These are phyloP conservation scores for Cladophialophora yegresii DNA, from an alignment of 2,329 filamentous ascomycete species.

Conservation along the genomic window DNA sequence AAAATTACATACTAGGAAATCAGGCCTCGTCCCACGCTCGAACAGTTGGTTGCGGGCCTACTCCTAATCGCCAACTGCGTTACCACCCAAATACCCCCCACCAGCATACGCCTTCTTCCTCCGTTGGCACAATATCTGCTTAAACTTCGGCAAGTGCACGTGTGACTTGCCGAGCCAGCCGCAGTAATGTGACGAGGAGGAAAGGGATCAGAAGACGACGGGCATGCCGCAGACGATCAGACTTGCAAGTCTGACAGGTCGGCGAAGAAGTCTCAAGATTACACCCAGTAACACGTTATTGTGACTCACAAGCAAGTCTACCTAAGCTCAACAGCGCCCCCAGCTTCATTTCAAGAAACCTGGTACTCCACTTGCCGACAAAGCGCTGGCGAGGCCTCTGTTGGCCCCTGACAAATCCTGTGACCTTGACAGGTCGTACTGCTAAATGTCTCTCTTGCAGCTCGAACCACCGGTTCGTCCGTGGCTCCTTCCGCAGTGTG, in stretches of 20 bases:
- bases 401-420: conserved; percentile 32
- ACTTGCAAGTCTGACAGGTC: not conserved
- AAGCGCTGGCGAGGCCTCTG: conserved; percentile 7
- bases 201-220: not conserved
- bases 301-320: not conserved
- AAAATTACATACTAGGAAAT: not conserved
- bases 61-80: not conserved
- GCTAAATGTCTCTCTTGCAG: conserved; percentile 23
- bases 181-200: not conserved
- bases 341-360: conserved; percentile 15
- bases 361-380: conserved; percentile 2
- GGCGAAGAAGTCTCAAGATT: conserved; percentile 12
- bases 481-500: conserved; percentile 17
- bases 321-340: conserved; percentile 5
- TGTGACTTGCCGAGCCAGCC: not conserved
- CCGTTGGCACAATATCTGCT: not conserved
- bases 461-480: conserved; percentile 35
- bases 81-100: no score
- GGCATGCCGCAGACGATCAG: not conserved
- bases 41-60: not conserved
- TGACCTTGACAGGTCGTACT: conserved; percentile 30
- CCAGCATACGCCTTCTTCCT: not conserved
- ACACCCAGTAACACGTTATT: not conserved
- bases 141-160: not conserved
- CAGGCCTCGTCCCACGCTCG: not conserved